Percentiles rank a stretch among this genome's conserved stretches.
Conservation (phyloP, 345 rosid genomes). For the Melastoma malabathricum region DNA sequence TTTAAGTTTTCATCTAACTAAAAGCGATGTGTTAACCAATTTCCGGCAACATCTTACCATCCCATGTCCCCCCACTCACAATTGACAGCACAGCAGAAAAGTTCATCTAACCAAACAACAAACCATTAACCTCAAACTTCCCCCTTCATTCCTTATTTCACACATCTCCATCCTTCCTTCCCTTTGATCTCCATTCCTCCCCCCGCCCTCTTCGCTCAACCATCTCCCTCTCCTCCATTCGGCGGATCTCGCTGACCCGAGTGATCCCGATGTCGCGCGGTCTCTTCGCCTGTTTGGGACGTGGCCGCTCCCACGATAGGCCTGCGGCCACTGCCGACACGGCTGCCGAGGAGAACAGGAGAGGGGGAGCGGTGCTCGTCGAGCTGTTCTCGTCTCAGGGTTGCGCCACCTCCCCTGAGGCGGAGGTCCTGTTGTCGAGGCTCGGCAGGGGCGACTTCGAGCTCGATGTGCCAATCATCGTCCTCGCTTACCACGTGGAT, state of each 20-base stretch:
- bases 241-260: slow-evolving; percentile 2
- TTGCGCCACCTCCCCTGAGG: slow-evolving; percentile 64
- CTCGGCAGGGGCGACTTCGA: slow-evolving; percentile 85
- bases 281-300: slow-evolving; percentile 62
- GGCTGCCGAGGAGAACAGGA: slow-evolving; percentile 27
- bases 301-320: slow-evolving; percentile 9
- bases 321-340: slow-evolving; percentile 15
- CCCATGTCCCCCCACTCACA: too few relatives aligned
- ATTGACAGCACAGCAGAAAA: too few relatives aligned
- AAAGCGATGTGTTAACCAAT: too few relatives aligned
- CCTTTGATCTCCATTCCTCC: too few relatives aligned
- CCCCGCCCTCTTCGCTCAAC: too few relatives aligned
- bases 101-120: too few relatives aligned
- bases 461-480: slow-evolving; percentile 39
- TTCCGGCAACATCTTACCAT: too few relatives aligned
- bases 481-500: slow-evolving; percentile 69
- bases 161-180: too few relatives aligned
- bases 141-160: too few relatives aligned
- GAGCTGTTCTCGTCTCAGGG: slow-evolving; percentile 93
- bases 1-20: too few relatives aligned
- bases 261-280: slow-evolving; percentile 39
- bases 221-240: neutral
- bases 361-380: slow-evolving; percentile 49
- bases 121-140: too few relatives aligned
- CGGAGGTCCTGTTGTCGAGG: slow-evolving; percentile 68